Evolutionary conservation across 169 alveolate species (phyloP), one percentile per base, ranked within the genome.

Genomic region (Sarcocystis neurona): DNA sequence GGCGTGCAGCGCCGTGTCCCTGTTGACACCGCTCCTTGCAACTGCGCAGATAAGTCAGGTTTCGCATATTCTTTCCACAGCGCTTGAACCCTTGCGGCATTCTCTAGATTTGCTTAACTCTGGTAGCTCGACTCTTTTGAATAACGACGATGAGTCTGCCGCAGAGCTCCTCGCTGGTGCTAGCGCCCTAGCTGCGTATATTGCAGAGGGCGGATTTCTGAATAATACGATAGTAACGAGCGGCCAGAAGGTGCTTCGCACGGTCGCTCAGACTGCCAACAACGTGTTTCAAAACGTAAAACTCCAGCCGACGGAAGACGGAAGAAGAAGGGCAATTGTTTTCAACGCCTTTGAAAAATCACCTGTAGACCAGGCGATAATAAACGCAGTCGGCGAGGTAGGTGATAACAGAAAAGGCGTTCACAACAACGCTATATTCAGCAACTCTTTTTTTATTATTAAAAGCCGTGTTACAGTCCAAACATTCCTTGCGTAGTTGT

Each of bases 361-460:
- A 1, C 82, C 82, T 1, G 5, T 72, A 30, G 82, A 72, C 53
- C 82, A 72, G 32, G 82, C 82, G 30, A 72, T 72, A 23, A 43
- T 72, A 48, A 72, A 39, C 82, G 82, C 82, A 39, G 82, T 72
- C 27, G 82, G 82, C 20, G 82, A 72, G 82, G 82, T 72, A 10
- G 30, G n/a, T n/a, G n/a, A n/a, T n/a, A n/a, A n/a, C n/a, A n/a
- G n/a, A n/a, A n/a, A n/a, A n/a, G n/a, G n/a, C n/a, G n/a, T n/a
- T n/a, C n/a, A n/a, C n/a, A n/a, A n/a, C n/a, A n/a, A n/a, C n/a
- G n/a, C n/a, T n/a, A n/a, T n/a, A n/a, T n/a, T n/a, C n/a, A n/a
- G n/a, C n/a, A n/a, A n/a, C n/a, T n/a, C n/a, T n/a, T n/a, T n/a
- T n/a, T n/a, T n/a, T n/a, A n/a, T n/a, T n/a, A n/a, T n/a, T n/a